phyloP scores from a whole-genome alignment of 2,329 filamentous ascomycete genomes.

The Ophiostoma angusticollis region DNA sequence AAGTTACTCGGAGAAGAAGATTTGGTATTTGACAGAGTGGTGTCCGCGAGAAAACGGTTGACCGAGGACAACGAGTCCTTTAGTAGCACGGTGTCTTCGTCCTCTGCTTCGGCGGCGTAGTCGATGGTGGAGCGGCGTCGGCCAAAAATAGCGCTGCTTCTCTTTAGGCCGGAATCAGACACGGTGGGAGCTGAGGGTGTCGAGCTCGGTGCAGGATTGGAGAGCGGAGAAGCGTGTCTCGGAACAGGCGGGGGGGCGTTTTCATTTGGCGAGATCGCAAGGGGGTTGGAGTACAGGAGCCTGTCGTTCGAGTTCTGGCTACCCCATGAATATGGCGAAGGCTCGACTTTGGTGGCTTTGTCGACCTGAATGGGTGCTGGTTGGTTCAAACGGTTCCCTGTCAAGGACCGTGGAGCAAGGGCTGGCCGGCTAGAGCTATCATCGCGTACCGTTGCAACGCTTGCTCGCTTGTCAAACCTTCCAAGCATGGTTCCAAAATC shows the following conservation, averaged over 20 bases:
- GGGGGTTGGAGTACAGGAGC: conserved; percentile 28
- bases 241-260: conserved; percentile 26
- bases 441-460: conserved; percentile 33
- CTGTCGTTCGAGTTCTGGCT: conserved; percentile 39
- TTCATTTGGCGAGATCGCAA: conserved; percentile 24
- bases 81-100: conserved; percentile 41
- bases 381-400: conserved; percentile 31
- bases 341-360: conserved; percentile 30
- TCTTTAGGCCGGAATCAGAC: conserved; percentile 22
- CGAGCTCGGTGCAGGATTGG: conserved; percentile 1
- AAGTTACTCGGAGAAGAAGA: conserved; percentile 11
- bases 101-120: conserved; percentile 25
- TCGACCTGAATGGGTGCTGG: conserved; percentile 37
- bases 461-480: conserved; percentile 42
- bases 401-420: conserved; percentile 30
- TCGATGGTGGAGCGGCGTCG: conserved; percentile 18
- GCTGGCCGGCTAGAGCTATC: conserved; percentile 24
- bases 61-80: conserved; percentile 38
- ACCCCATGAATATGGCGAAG: conserved; percentile 36
- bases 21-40: not conserved
- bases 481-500: conserved; percentile 47
- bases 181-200: conserved; percentile 15
- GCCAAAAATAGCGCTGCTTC: conserved; percentile 20
- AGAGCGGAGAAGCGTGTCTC: conserved; percentile 23
- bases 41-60: conserved; percentile 29